Conservation (phyloP, 352 stramenopile species). For the Phytopythium boreale region DNA sequence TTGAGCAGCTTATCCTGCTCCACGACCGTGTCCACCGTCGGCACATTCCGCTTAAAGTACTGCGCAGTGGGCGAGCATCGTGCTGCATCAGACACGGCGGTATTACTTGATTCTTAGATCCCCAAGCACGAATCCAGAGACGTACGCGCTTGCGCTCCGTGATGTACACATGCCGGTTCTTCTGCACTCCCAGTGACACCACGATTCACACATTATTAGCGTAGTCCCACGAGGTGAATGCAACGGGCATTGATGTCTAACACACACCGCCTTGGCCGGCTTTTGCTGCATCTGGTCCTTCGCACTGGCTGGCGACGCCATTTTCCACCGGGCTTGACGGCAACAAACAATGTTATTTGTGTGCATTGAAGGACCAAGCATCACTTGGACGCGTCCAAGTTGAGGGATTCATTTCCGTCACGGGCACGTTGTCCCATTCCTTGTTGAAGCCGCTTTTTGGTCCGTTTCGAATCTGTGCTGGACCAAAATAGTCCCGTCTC, state of each 20-base stretch:
- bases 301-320: not conserved
- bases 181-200: not conserved
- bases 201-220: not conserved
- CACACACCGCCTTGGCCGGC: not conserved
- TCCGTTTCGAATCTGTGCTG: no score
- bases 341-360: no score
- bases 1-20: constrained; percentile 72
- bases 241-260: not conserved
- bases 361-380: no score
- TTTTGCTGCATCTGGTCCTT: not conserved
- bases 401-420: no score
- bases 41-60: constrained; percentile 69
- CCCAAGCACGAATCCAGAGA: not conserved
- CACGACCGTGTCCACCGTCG: constrained; percentile 63
- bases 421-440: no score
- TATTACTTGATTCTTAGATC: not conserved
- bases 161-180: constrained; percentile 57
- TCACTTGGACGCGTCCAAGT: no score
- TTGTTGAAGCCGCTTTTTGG: no score
- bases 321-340: no score
- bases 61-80: constrained; percentile 9
- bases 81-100: no score
- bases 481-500: no score
- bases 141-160: constrained; percentile 64
- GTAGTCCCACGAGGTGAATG: not conserved